Percentiles rank a stretch among this genome's conserved stretches.
phyloP scores from a whole-genome alignment of 2,329 filamentous ascomycete genomes.

The Penicillium olsonii region DNA sequence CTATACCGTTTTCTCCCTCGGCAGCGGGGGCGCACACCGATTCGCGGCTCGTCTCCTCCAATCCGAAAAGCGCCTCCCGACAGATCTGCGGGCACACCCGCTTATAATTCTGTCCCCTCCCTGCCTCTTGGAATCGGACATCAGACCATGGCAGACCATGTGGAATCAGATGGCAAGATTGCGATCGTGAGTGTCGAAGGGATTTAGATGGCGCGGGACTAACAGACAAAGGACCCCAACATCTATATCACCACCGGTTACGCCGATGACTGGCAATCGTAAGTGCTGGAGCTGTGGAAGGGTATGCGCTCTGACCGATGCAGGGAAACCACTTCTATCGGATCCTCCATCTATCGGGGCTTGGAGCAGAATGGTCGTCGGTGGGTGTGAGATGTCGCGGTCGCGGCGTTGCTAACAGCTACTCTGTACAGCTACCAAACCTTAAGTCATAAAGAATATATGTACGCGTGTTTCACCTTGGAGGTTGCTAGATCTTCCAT shows the following conservation, averaged over 20 bases:
- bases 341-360: constrained; percentile 23
- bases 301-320: constrained; percentile 9
- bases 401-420: background rate
- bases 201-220: background rate
- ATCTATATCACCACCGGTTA: background rate
- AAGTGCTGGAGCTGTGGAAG: background rate
- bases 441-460: constrained; percentile 20
- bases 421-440: constrained; percentile 23
- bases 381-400: constrained; percentile 6
- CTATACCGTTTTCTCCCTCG: background rate
- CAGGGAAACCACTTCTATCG: constrained; percentile 22
- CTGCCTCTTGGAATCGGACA: background rate
- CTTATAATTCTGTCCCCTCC: background rate
- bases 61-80: background rate
- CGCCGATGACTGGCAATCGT: constrained; percentile 14
- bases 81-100: background rate
- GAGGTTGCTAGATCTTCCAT: background rate
- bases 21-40: background rate
- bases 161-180: background rate
- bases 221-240: constrained; percentile 1
- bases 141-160: background rate
- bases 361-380: constrained; percentile 23
- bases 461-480: constrained; percentile 9
- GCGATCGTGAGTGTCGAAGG: background rate
- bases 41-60: background rate